Base-by-base conservation (phyloP, 1,284 basidiomycete genomes). In the Leccinum fallax region DNA sequence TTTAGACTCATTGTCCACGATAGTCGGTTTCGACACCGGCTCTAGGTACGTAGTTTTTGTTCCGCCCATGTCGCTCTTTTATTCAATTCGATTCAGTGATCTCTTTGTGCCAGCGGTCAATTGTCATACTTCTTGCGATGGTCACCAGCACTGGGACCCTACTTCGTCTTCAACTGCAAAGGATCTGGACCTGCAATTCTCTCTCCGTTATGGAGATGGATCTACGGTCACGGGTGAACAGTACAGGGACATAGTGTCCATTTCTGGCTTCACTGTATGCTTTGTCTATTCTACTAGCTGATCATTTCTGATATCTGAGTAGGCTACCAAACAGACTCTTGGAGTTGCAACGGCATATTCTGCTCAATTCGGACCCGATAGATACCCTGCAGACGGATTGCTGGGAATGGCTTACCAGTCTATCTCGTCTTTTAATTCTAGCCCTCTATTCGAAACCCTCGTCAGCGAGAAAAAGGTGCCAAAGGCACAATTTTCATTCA, bases 171-270 rank as follows among this genome's bases (percentile, higher is more conserved):
- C 77, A 0, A 77, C 79, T 2, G 69, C 79, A 8, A 55, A 64
- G n/a, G 66, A 76, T 60, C 32, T 76, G 57, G 48, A 60, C 2
- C 67, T 71, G 24, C 66, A 64, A 0, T 87, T 88, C 74, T 60
- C 52, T 6, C 79, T 87, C 61, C 19, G 67, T 3, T 90, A 84
- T 69, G 85, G 81, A 11, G 85, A 87, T 67, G 83, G 83, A 21
- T 48, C 43, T 16, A 83, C 82, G 76, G 19, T 83, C 83, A 8
- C 68, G 10, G 87, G 86, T n/a, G 72, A 75, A 32, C 77, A 83
- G 61, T 87, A 82, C 72, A 74, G 73, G 3, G 88, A 90, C 66
- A 79, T 72, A 5, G 79, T 86, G 1, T 60, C 67, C 43, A 67
- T 79, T 34, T 69, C 67, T 5, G 71, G 72, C 4, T 58, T 53